Conservation (phyloP, 2,329 filamentous ascomycete genomes). For the Penicillium sp. region DNA sequence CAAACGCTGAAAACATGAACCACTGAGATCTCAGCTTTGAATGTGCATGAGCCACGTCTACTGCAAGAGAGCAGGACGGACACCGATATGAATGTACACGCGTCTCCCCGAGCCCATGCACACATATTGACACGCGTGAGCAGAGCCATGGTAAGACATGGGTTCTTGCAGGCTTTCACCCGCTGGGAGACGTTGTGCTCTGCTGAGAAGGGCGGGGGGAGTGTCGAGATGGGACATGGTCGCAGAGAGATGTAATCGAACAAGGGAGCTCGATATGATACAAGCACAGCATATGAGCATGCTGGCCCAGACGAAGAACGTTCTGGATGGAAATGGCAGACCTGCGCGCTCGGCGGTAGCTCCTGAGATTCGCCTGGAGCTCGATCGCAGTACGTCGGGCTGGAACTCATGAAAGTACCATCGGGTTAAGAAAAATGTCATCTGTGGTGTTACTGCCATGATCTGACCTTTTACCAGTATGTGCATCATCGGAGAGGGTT, state of each 20-base stretch:
- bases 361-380: background rate
- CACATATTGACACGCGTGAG: background rate
- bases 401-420: conserved; percentile 21
- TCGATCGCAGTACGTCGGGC: conserved; percentile 2
- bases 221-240: background rate
- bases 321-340: background rate
- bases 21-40: background rate
- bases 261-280: background rate
- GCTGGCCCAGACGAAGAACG: background rate
- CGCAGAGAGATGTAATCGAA: background rate
- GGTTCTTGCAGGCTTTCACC: conserved; percentile 9
- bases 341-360: background rate
- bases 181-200: conserved; percentile 5
- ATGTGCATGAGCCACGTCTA: background rate
- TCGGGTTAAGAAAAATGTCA: conserved; percentile 17
- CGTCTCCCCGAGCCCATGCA: conserved; percentile 12
- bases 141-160: conserved; percentile 25
- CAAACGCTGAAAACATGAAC: background rate
- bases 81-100: conserved; percentile 23
- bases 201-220: conserved; percentile 9
- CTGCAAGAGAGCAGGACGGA: background rate
- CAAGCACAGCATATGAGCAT: conserved; percentile 1
- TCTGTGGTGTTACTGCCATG: conserved; percentile 17
- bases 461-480: conserved; percentile 52
- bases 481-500: conserved; percentile 46